Evolutionary conservation across 352 stramenopile species (phyloP).

Genomic region (Phytophthora tubulina): DNA sequence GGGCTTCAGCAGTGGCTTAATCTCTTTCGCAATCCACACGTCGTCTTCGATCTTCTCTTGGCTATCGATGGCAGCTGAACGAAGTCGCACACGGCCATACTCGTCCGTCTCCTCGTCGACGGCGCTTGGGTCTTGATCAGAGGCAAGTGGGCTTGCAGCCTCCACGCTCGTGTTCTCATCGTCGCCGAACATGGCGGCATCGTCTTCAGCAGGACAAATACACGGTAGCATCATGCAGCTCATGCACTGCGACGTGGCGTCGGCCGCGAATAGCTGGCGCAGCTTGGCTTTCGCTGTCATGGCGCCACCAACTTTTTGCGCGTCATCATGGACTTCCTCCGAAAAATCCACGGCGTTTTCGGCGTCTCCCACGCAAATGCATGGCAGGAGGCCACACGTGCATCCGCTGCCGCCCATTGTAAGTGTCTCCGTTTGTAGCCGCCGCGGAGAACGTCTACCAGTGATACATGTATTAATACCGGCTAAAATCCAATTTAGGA

Average conservation of each 20-base stretch:
- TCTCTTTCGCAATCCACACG: slow-evolving; percentile 78
- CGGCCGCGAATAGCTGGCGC: slow-evolving; percentile 60
- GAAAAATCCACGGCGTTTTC: slow-evolving; percentile 44
- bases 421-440: slow-evolving; percentile 9
- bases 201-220: slow-evolving; percentile 78
- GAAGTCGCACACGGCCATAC: slow-evolving; percentile 66
- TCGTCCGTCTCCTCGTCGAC: slow-evolving; percentile 52
- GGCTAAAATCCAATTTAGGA: too few species aligned
- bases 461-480: neutral
- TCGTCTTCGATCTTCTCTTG: slow-evolving; percentile 21
- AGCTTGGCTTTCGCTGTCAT: slow-evolving; percentile 47
- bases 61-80: slow-evolving; percentile 5
- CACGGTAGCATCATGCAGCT: slow-evolving; percentile 85
- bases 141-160: slow-evolving; percentile 46
- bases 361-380: slow-evolving; percentile 68
- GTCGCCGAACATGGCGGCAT: slow-evolving; percentile 32
- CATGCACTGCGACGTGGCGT: slow-evolving; percentile 68
- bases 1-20: slow-evolving; percentile 80
- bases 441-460: slow-evolving; percentile 7
- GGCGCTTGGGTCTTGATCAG: slow-evolving; percentile 28
- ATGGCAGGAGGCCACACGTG: slow-evolving; percentile 74
- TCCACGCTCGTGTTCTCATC: slow-evolving; percentile 61
- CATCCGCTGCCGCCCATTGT: slow-evolving; percentile 41
- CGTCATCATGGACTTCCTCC: neutral
- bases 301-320: neutral